Conservation (phyloP, 371 early-diverging fungal species). For the Rhizopus microsporus region DNA sequence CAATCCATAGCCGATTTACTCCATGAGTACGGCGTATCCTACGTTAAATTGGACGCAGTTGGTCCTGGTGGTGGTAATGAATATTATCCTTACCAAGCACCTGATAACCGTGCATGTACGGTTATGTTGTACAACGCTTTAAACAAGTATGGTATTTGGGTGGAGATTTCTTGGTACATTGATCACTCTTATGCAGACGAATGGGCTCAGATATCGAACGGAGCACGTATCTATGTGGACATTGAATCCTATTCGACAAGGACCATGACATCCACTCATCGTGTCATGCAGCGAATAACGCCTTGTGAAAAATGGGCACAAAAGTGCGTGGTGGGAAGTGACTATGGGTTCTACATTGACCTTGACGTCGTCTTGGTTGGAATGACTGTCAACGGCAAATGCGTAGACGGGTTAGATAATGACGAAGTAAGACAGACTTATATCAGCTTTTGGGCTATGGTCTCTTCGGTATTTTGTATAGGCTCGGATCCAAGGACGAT, state of each 20-base stretch:
- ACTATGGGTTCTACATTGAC: slow-evolving; percentile 43
- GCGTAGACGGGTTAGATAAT: slow-evolving; percentile 45
- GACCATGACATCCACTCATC: slow-evolving; percentile 45
- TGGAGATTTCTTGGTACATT: slow-evolving; percentile 49
- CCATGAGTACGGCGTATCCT: slow-evolving; percentile 39
- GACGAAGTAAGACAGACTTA: slow-evolving; percentile 46
- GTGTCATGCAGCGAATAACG: slow-evolving; percentile 44
- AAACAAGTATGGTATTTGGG: slow-evolving; percentile 31
- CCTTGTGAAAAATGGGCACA: slow-evolving; percentile 37
- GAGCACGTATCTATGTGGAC: slow-evolving; percentile 41
- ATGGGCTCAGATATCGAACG: slow-evolving; percentile 40
- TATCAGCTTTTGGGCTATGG: slow-evolving; percentile 48
- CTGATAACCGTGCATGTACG: slow-evolving; percentile 40
- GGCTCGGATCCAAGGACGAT: slow-evolving; percentile 45
- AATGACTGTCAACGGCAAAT: slow-evolving; percentile 42
- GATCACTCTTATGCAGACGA: slow-evolving; percentile 38
- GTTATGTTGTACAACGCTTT: slow-evolving; percentile 39
- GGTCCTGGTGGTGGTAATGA: slow-evolving; percentile 44
- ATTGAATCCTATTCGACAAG: slow-evolving; percentile 46
- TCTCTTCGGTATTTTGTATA: slow-evolving; percentile 44
- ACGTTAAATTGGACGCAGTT: slow-evolving; percentile 47
- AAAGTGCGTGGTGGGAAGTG: slow-evolving; percentile 25
- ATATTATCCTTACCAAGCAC: slow-evolving; percentile 31
- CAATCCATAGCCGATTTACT: slow-evolving; percentile 41
- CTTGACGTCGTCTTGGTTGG: slow-evolving; percentile 47